Percentiles rank a stretch among this genome's conserved stretches.
Evolutionary conservation across 164 flowering plant species (phyloP).

Genomic region (Macadamia integrifolia): DNA sequence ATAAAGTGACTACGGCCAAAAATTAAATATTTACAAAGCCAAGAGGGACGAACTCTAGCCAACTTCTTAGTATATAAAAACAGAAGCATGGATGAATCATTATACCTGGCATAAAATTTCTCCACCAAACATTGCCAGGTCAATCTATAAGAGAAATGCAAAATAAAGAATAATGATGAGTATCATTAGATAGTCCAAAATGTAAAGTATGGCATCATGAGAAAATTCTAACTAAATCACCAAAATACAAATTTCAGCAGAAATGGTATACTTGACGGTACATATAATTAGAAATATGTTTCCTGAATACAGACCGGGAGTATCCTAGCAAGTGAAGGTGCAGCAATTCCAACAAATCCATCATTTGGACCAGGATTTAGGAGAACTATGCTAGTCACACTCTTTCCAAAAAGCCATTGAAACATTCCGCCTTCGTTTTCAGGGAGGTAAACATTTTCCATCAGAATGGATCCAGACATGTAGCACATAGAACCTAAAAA

Average conservation of each 20-base stretch:
- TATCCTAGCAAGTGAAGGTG: constrained; percentile 89
- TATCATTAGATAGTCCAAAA: constrained; percentile 2
- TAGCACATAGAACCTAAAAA: constrained; percentile 92
- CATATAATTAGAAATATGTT: not conserved
- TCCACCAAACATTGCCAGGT: constrained; percentile 88
- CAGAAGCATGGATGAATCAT: constrained; percentile 6
- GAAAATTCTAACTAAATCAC: constrained; percentile 1
- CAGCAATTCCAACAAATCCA: constrained; percentile 96
- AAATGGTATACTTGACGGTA: not conserved
- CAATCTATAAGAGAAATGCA: constrained; percentile 48
- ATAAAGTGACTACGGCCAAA: not conserved
- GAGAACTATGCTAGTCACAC: constrained; percentile 54
- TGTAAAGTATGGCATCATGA: not conserved
- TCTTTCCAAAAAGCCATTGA: constrained; percentile 97
- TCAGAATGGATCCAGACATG: constrained; percentile 84
- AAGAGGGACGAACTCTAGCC: not conserved
- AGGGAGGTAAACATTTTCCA: constrained; percentile 75
- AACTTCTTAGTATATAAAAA: not conserved
- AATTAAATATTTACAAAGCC: not conserved
- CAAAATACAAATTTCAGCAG: not conserved
- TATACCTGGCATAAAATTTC: constrained; percentile 91
- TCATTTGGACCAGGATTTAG: constrained; percentile 70
- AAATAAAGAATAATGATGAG: constrained; percentile 1
- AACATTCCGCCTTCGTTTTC: constrained; percentile 90
- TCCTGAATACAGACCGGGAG: constrained; percentile 62